phyloP scores from a whole-genome alignment of 2,329 filamentous ascomycete genomes.

The Calonectria leucothoes region DNA sequence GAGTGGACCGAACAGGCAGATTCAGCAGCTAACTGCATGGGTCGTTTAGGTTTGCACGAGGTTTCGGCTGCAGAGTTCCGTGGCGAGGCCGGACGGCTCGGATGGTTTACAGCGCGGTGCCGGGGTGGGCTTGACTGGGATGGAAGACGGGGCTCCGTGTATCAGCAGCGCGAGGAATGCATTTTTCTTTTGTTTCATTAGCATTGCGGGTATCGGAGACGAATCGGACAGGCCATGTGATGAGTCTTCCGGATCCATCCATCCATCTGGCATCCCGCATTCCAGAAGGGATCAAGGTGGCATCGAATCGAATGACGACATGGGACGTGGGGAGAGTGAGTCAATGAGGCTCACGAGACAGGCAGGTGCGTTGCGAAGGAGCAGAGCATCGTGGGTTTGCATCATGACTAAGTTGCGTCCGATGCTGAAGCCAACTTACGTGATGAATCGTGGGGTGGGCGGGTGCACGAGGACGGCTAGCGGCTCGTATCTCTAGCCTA shows the following conservation, averaged over 20 bases:
- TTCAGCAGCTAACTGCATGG: too few species aligned
- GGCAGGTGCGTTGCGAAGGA: background rate
- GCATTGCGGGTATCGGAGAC: background rate
- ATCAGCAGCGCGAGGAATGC: background rate
- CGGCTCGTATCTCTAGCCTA: background rate
- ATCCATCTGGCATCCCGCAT: too few species aligned
- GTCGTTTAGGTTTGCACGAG: background rate
- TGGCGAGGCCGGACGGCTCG: background rate
- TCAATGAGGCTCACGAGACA: background rate
- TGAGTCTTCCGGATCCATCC: background rate
- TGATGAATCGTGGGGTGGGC: background rate
- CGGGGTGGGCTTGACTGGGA: background rate
- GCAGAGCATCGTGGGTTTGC: background rate
- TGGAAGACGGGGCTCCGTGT: background rate
- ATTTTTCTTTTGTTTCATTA: background rate
- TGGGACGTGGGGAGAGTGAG: background rate
- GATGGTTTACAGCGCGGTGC: background rate
- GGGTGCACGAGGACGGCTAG: background rate
- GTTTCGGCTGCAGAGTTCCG: background rate
- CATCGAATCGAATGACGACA: background rate
- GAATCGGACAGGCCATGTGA: background rate
- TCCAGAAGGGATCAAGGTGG: background rate
- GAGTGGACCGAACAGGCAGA: background rate
- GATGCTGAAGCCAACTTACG: constrained; percentile 6
- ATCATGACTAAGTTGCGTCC: background rate